These are phyloP conservation scores for Colletotrichum lupini DNA, from an alignment of 2,329 filamentous ascomycete species.

Conservation along the genomic window DNA sequence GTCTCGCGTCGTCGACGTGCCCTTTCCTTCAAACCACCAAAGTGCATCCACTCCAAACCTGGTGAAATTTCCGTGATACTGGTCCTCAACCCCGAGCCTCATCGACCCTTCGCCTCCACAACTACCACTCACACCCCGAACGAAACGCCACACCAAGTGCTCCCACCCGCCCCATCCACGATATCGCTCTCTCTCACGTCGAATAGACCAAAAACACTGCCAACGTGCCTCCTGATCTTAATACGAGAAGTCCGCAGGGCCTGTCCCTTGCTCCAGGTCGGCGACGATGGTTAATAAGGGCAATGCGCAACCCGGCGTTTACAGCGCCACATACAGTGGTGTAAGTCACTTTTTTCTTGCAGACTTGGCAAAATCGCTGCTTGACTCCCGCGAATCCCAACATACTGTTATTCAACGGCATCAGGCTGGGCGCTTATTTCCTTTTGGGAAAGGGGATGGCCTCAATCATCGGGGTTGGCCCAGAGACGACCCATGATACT, in stretches of 20 bases:
- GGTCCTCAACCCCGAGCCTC: conserved; percentile 23
- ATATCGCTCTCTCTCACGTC: not conserved
- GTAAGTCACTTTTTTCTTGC: conserved; percentile 55
- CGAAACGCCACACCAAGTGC: not conserved
- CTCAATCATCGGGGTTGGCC: conserved; percentile 18
- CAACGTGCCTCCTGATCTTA: conserved; percentile 7
- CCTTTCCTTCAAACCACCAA: conserved; percentile 15
- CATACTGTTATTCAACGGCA: not conserved
- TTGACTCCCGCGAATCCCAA: too few relatives aligned
- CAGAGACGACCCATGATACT: not conserved
- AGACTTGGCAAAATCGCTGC: not conserved
- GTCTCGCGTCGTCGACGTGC: conserved; percentile 35
- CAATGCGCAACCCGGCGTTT: conserved; percentile 61
- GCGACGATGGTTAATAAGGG: conserved; percentile 62
- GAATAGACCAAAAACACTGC: not conserved
- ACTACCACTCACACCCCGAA: not conserved
- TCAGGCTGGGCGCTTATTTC: not conserved
- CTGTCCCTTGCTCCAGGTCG: conserved; percentile 31
- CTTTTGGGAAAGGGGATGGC: conserved; percentile 8
- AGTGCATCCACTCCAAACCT: conserved; percentile 29
- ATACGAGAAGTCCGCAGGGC: conserved; percentile 18
- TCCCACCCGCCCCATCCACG: not conserved
- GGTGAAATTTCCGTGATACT: conserved; percentile 30
- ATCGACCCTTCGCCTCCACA: conserved; percentile 8
- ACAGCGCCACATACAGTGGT: conserved; percentile 77